Conservation (phyloP, 768 basidiomycete species). For the Imleria badia region DNA sequence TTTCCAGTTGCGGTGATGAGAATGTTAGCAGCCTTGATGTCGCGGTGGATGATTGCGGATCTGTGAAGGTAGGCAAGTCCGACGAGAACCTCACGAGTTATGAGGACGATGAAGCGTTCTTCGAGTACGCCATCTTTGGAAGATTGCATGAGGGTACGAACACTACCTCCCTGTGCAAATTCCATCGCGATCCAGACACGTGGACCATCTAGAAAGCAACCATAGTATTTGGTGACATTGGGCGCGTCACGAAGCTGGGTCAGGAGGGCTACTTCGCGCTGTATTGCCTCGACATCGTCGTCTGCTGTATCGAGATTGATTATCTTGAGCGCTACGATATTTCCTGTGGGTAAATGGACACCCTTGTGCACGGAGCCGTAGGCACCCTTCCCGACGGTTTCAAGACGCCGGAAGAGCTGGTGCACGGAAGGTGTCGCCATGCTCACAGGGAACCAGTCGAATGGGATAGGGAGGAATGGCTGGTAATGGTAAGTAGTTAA, state of each 20-base stretch:
- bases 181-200: constrained; percentile 99
- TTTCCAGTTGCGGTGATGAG: constrained; percentile 86
- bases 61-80: constrained; percentile 91
- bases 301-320: constrained; percentile 97
- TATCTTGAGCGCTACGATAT: constrained; percentile 95
- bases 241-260: constrained; percentile 87
- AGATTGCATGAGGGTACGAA: constrained; percentile 90
- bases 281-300: constrained; percentile 96
- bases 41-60: constrained; percentile 92
- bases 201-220: constrained; percentile 93
- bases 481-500: constrained; percentile 3
- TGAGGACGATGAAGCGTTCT: constrained; percentile 86
- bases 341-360: constrained; percentile 77
- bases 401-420: constrained; percentile 80
- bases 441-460: background rate
- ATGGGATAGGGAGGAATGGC: background rate
- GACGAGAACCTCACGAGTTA: constrained; percentile 84
- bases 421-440: constrained; percentile 64
- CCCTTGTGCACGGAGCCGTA: constrained; percentile 97
- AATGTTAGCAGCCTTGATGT: constrained; percentile 97
- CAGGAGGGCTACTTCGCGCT: constrained; percentile 91
- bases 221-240: constrained; percentile 93
- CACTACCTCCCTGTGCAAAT: constrained; percentile 92
- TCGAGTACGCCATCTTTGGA: constrained; percentile 73
- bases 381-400: constrained; percentile 93